Evolutionary conservation across 768 basidiomycete genomes (phyloP).

Genomic region (Trametes meyenii): DNA sequence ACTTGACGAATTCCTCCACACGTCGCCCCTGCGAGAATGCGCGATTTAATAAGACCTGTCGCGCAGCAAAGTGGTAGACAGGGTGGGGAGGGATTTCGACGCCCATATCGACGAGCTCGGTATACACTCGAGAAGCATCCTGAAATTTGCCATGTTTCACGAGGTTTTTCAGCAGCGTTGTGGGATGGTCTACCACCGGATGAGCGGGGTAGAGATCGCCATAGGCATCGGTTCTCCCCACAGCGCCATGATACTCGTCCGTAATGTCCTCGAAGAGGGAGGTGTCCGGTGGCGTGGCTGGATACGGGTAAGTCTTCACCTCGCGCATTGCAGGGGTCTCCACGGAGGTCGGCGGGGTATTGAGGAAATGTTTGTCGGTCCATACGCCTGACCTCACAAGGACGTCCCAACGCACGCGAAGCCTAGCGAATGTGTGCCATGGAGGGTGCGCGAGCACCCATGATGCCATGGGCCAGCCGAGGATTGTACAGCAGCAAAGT

Average conservation of each 20-base stretch:
- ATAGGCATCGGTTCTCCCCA: conserved; percentile 11
- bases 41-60: conserved; percentile 32
- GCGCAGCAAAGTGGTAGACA: conserved; percentile 41
- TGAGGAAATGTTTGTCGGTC: conserved; percentile 29
- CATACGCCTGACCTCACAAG: conserved; percentile 7
- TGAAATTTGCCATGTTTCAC: conserved; percentile 35
- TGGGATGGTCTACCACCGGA: conserved; percentile 12
- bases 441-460: conserved; percentile 26
- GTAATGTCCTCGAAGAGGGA: conserved; percentile 42
- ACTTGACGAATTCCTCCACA: conserved; percentile 36
- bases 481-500: background rate
- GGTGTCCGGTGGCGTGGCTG: conserved; percentile 33
- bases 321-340: conserved; percentile 42
- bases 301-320: conserved; percentile 40
- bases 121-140: conserved; percentile 41
- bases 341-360: conserved; percentile 17
- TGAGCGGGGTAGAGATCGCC: background rate
- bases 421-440: conserved; percentile 21
- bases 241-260: conserved; percentile 35
- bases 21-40: conserved; percentile 21
- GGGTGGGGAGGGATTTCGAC: conserved; percentile 39
- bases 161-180: conserved; percentile 30
- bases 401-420: conserved; percentile 20
- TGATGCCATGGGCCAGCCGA: conserved; percentile 26
- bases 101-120: conserved; percentile 43